These are phyloP conservation scores for Curvularia spicifera DNA, from an alignment of 2,329 filamentous ascomycete species.

Conservation along the genomic window DNA sequence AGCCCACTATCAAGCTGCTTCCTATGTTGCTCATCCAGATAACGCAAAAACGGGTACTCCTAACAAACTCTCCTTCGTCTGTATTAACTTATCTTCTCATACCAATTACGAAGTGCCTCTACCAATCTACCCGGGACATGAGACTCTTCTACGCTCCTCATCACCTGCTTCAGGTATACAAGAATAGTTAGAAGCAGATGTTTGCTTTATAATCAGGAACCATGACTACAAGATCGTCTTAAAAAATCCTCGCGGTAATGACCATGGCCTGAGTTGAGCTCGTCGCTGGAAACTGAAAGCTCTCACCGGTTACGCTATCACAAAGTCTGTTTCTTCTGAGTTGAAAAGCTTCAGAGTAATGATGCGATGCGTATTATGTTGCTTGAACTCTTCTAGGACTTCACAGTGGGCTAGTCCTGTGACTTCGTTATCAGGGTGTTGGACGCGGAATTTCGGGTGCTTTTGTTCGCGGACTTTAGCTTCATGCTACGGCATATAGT, in stretches of 20 bases:
- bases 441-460: neutral
- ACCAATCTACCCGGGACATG: conserved; percentile 1
- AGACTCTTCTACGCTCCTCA: no score
- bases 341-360: conserved; percentile 2
- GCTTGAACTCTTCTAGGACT: neutral
- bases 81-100: conserved; percentile 2
- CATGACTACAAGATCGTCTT: conserved; percentile 7
- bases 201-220: neutral
- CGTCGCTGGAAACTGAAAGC: conserved; percentile 1
- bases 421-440: conserved; percentile 2
- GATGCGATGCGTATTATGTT: no score
- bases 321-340: neutral
- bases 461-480: neutral
- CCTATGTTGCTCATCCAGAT: conserved; percentile 5
- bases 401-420: conserved; percentile 4
- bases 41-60: neutral
- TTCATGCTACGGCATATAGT: conserved; percentile 4
- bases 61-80: conserved; percentile 1
- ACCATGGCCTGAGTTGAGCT: conserved; percentile 5
- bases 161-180: no score
- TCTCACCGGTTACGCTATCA: conserved; percentile 1
- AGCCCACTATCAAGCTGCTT: conserved; percentile 4
- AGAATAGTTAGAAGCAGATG: no score
- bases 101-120: conserved; percentile 3
- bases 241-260: conserved; percentile 3